Evolutionary conservation across 2,329 filamentous ascomycete species (phyloP).

Genomic region (Ascochyta viciae-villosae): DNA sequence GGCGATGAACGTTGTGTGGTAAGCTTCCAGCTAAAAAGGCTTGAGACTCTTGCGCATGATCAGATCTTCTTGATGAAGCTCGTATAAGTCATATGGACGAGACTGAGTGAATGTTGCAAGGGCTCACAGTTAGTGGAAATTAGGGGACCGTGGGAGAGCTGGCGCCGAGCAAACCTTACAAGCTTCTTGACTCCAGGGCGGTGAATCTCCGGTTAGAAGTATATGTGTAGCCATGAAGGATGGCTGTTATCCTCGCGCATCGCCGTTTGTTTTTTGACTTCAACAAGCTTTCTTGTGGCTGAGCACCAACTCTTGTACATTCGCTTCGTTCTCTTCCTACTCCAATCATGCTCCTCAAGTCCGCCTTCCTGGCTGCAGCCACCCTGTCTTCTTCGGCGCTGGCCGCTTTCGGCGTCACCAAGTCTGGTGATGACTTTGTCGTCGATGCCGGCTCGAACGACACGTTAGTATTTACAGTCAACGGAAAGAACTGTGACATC

Average conservation of each 20-base stretch:
- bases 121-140: constrained; percentile 24
- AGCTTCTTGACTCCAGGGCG: neutral
- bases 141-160: constrained; percentile 29
- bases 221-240: constrained; percentile 13
- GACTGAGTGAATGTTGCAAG: neutral
- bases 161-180: constrained; percentile 20
- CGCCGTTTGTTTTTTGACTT: neutral
- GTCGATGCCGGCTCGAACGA: constrained; percentile 46
- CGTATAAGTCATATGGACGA: constrained; percentile 2
- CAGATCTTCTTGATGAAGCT: neutral
- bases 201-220: constrained; percentile 1
- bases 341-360: constrained; percentile 36
- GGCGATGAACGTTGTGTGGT: neutral
- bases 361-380: constrained; percentile 32
- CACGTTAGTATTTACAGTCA: constrained; percentile 43
- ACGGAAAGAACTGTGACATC: constrained; percentile 65
- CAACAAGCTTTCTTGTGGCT: constrained; percentile 2
- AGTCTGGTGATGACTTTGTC: constrained; percentile 38
- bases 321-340: constrained; percentile 1
- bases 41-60: constrained; percentile 2
- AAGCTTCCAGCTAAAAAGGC: constrained; percentile 5
- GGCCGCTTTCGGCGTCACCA: constrained; percentile 48
- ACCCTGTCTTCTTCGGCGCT: constrained; percentile 36
- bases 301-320: neutral
- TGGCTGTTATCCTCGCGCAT: neutral